Evolutionary conservation across 176 grass and related monocot genomes (phyloP).

Genomic region (Stipa capillata): DNA sequence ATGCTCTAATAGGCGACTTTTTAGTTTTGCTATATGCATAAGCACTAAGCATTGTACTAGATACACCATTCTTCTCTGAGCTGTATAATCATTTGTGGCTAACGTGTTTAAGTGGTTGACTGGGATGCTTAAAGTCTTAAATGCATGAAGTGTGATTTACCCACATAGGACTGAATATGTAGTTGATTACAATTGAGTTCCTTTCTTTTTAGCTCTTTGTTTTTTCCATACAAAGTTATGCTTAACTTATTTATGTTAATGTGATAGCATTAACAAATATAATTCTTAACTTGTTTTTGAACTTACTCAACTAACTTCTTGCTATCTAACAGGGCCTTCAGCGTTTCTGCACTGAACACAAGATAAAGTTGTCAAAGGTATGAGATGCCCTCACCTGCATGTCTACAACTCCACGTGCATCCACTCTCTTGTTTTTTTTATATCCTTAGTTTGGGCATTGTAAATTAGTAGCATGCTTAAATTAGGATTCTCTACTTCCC

Average conservation of each 20-base stretch:
- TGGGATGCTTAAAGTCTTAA: conserved; percentile 1
- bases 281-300: not conserved
- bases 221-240: not conserved
- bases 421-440: conserved; percentile 18
- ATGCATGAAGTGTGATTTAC: not conserved
- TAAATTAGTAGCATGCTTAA: conserved; percentile 4
- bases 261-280: not conserved
- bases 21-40: not conserved
- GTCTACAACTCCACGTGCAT: not conserved
- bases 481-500: conserved; percentile 10
- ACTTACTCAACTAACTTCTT: conserved; percentile 6
- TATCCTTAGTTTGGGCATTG: not conserved
- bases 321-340: conserved; percentile 75
- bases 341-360: conserved; percentile 96
- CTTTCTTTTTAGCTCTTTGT: not conserved
- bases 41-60: not conserved
- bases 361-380: conserved; percentile 99
- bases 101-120: not conserved
- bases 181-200: not conserved
- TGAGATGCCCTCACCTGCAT: not conserved
- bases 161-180: not conserved
- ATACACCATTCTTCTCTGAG: not conserved
- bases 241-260: not conserved
- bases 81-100: not conserved
- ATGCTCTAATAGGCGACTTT: not conserved